These are phyloP conservation scores for Puya raimondii DNA, from an alignment of 176 grass and related monocot genomes.

Conservation along the genomic window DNA sequence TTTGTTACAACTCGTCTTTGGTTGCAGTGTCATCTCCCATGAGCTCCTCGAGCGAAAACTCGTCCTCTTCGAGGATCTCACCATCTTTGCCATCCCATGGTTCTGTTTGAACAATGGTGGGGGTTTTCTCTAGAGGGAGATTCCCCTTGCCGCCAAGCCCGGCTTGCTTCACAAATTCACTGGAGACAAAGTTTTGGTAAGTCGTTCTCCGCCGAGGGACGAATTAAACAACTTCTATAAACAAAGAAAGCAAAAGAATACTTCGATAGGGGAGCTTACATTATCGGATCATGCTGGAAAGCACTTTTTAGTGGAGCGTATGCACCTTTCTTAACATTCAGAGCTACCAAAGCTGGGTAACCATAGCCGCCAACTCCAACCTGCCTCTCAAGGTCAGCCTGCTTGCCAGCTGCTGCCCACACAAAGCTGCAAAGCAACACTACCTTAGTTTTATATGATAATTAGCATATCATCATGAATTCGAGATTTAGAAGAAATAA, in stretches of 20 bases:
- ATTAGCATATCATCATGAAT: not conserved
- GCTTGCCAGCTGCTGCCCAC: slow-evolving; percentile 80
- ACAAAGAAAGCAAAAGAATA: not conserved
- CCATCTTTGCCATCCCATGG: slow-evolving; percentile 98
- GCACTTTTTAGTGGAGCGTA: slow-evolving; percentile 77
- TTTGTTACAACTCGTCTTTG: slow-evolving; percentile 73
- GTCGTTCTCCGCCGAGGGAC: not conserved
- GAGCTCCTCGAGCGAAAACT: slow-evolving; percentile 93
- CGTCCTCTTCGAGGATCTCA: slow-evolving; percentile 82
- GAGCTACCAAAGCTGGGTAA: slow-evolving; percentile 93
- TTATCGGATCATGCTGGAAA: slow-evolving; percentile 71
- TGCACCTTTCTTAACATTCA: slow-evolving; percentile 84
- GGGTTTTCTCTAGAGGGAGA: slow-evolving; percentile 50
- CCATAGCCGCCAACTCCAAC: slow-evolving; percentile 96
- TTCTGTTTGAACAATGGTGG: slow-evolving; percentile 45
- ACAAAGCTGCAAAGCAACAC: slow-evolving; percentile 60
- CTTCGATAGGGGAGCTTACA: slow-evolving; percentile 31
- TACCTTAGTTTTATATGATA: slow-evolving; percentile 9
- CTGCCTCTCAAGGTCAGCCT: slow-evolving; percentile 70
- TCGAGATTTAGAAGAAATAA: not conserved
- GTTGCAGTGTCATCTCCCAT: slow-evolving; percentile 44
- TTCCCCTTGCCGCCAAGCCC: slow-evolving; percentile 85
- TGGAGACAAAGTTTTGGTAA: slow-evolving; percentile 27
- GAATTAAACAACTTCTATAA: not conserved
- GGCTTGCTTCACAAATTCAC: slow-evolving; percentile 92